Conservation (phyloP, 805 yeast genomes). For the Yarrowia osloensis region DNA sequence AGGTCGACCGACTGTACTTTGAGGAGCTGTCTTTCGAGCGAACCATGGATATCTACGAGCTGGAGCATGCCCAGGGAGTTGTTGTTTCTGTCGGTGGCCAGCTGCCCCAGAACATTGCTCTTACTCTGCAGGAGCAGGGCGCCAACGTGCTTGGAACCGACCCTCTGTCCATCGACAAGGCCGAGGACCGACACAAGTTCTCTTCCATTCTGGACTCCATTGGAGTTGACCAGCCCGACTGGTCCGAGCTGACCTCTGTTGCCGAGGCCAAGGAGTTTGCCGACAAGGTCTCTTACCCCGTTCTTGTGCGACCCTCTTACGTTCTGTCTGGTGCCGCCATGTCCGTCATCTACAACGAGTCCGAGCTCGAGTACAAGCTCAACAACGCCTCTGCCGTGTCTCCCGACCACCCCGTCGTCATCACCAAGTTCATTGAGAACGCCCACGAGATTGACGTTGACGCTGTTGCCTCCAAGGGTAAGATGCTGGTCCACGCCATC, state of each 20-base stretch:
- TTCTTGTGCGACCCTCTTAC: constrained; percentile 94
- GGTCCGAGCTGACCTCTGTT: constrained; percentile 91
- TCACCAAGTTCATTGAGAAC: constrained; percentile 91
- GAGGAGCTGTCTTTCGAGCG: constrained; percentile 95
- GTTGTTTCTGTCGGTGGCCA: constrained; percentile 98
- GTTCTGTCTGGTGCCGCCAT: constrained; percentile 98
- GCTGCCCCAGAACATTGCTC: constrained; percentile 95
- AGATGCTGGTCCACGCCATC: constrained; percentile 88
- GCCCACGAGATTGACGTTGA: constrained; percentile 97
- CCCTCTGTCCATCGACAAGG: constrained; percentile 93
- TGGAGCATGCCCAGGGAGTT: constrained; percentile 86
- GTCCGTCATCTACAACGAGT: constrained; percentile 82
- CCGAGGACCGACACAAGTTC: constrained; percentile 98
- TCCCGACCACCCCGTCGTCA: constrained; percentile 96
- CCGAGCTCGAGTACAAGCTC: constrained; percentile 79
- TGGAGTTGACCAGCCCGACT: constrained; percentile 93
- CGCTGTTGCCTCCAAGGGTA: constrained; percentile 90
- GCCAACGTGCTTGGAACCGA: constrained; percentile 91
- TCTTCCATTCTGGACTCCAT: constrained; percentile 91
- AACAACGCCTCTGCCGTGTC: constrained; percentile 89
- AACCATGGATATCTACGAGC: constrained; percentile 94
- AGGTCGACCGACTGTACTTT: constrained; percentile 94
- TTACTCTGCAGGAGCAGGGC: constrained; percentile 67
- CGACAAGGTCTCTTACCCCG: constrained; percentile 86
- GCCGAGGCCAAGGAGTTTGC: constrained; percentile 87